Conservation (phyloP, 768 basidiomycete genomes). For the Mycena vulgaris region DNA sequence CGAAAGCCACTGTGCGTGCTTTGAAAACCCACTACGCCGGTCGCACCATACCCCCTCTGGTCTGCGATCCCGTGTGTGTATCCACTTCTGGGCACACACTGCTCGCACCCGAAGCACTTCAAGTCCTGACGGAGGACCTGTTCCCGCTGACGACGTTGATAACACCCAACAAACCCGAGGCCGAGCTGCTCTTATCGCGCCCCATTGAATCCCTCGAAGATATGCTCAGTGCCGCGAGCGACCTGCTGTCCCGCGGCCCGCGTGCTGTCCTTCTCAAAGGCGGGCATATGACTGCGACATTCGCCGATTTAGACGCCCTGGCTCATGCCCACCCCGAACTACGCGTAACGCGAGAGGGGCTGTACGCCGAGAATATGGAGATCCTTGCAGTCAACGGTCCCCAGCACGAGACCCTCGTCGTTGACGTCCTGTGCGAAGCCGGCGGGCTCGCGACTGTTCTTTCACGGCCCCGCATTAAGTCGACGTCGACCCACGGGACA, state of each 20-base stretch:
- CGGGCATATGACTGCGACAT: constrained; percentile 74
- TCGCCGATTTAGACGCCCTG: constrained; percentile 61
- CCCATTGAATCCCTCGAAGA: constrained; percentile 65
- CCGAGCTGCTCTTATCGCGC: constrained; percentile 74
- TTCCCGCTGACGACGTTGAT: constrained; percentile 81
- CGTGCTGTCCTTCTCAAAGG: constrained; percentile 86
- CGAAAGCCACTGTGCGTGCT: constrained; percentile 64
- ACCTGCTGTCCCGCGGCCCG: constrained; percentile 64
- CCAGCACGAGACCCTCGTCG: constrained; percentile 59
- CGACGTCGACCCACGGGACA: constrained; percentile 89
- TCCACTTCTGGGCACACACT: constrained; percentile 91
- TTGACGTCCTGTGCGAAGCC: constrained; percentile 72
- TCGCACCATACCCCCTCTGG: constrained; percentile 63
- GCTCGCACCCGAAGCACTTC: constrained; percentile 76
- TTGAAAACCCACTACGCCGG: constrained; percentile 60
- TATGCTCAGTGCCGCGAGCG: constrained; percentile 71
- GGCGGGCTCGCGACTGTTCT: constrained; percentile 63
- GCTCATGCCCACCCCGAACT: constrained; percentile 47
- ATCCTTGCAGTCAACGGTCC: constrained; percentile 57
- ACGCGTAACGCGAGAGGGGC: constrained; percentile 59
- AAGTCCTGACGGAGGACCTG: constrained; percentile 70
- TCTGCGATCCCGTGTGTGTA: constrained; percentile 93
- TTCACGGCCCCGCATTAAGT: constrained; percentile 72
- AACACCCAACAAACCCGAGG: constrained; percentile 91
- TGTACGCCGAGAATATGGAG: constrained; percentile 73